These are phyloP conservation scores for Ogataea thermomethanolica DNA, from an alignment of 805 yeast genomes.

Conservation along the genomic window DNA sequence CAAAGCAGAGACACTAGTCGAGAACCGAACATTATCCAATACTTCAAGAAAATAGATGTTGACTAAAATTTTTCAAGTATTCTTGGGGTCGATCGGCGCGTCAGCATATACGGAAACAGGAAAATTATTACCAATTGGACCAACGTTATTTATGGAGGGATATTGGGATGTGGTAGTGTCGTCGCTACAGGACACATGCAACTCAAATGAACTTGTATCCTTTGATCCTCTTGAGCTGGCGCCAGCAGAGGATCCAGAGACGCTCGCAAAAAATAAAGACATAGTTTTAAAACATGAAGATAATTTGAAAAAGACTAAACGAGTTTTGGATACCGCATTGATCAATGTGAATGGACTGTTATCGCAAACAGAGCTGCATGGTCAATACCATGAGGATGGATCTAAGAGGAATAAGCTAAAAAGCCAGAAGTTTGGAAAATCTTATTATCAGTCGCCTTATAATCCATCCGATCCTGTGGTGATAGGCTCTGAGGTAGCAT, in stretches of 20 bases:
- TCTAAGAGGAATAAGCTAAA: slow-evolving; percentile 13
- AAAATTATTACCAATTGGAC: not conserved
- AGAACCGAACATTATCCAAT: slow-evolving; percentile 5
- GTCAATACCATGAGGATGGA: slow-evolving; percentile 11
- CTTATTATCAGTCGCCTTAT: slow-evolving; percentile 46
- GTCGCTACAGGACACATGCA: slow-evolving; percentile 65
- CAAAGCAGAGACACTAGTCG: slow-evolving; percentile 7
- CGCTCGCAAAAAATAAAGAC: slow-evolving; percentile 30
- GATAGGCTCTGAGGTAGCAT: slow-evolving; percentile 85
- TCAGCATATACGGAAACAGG: not conserved
- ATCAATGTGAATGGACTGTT: slow-evolving; percentile 48
- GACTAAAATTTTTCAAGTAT: slow-evolving; percentile 11
- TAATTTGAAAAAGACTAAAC: slow-evolving; percentile 51
- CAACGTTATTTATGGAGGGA: slow-evolving; percentile 41
- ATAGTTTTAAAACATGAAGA: slow-evolving; percentile 50
- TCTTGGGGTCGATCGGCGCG: slow-evolving; percentile 8
- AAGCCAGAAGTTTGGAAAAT: slow-evolving; percentile 19
- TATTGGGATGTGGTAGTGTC: slow-evolving; percentile 68
- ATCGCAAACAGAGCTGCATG: slow-evolving; percentile 20
- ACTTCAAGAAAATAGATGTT: not conserved
- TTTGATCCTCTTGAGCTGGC: slow-evolving; percentile 41
- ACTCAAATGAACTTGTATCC: slow-evolving; percentile 51
- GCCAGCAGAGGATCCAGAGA: slow-evolving; percentile 31
- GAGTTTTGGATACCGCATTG: slow-evolving; percentile 39
- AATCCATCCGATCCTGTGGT: slow-evolving; percentile 56